Conservation (phyloP, 2,329 filamentous ascomycete genomes). For the Lecanosticta acicola region DNA sequence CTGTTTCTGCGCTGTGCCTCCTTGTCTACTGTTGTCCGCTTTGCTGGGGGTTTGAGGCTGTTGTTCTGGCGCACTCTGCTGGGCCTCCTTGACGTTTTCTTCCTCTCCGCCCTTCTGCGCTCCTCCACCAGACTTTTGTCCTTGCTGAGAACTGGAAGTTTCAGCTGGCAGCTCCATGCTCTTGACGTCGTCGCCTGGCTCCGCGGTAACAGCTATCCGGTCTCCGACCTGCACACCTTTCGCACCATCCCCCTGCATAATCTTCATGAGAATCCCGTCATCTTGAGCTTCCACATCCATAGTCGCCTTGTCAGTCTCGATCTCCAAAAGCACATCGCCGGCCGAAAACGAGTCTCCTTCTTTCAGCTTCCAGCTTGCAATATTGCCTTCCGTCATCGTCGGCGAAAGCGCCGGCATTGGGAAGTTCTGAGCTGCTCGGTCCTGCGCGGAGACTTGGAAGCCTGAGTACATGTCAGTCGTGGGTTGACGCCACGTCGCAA, state of each 20-base stretch:
- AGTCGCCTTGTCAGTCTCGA: constrained; percentile 89
- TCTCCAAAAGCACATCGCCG: constrained; percentile 83
- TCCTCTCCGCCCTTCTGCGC: constrained; percentile 10
- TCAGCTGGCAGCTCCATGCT: constrained; percentile 70
- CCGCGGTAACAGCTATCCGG: constrained; percentile 77
- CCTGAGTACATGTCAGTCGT: constrained; percentile 16
- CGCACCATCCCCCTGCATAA: constrained; percentile 64
- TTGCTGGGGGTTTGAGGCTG: constrained; percentile 5
- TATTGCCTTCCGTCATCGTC: constrained; percentile 92
- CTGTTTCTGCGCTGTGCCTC: constrained; percentile 54
- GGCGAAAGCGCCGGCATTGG: constrained; percentile 87
- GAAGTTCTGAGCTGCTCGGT: constrained; percentile 74
- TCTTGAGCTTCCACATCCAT: constrained; percentile 95
- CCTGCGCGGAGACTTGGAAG: constrained; percentile 23
- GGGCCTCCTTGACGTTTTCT: constrained; percentile 9
- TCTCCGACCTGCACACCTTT: constrained; percentile 73
- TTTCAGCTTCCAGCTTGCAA: constrained; percentile 77
- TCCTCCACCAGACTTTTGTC: constrained; percentile 11
- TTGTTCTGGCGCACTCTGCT: constrained; percentile 10
- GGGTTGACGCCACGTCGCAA: background rate
- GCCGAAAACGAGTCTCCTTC: constrained; percentile 78
- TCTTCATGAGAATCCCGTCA: constrained; percentile 80
- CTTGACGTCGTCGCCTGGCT: constrained; percentile 71
- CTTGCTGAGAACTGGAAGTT: constrained; percentile 37
- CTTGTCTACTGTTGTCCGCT: constrained; percentile 17